Evolutionary conservation across 352 stramenopile species (phyloP).

Genomic region (Globisporangium parvum): DNA sequence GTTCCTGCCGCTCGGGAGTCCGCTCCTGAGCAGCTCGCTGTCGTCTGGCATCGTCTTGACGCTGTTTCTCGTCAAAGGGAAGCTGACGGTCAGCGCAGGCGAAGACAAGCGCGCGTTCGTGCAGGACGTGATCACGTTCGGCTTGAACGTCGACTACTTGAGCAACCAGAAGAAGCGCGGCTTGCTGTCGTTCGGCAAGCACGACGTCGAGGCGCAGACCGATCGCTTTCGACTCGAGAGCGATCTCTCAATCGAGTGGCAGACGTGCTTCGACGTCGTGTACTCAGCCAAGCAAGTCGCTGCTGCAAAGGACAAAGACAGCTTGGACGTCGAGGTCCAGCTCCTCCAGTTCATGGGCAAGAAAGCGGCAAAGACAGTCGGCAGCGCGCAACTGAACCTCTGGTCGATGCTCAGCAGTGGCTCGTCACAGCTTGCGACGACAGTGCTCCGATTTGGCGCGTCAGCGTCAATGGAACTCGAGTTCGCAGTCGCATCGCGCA

Average conservation of each 20-base stretch:
- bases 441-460: constrained; percentile 19
- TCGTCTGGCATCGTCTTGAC: constrained; percentile 19
- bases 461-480: constrained; percentile 22
- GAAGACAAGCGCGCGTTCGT: constrained; percentile 1
- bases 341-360: constrained; percentile 16
- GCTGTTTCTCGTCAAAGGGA: constrained; percentile 20
- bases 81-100: constrained; percentile 6
- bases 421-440: neutral
- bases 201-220: constrained; percentile 11
- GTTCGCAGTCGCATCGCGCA: constrained; percentile 18
- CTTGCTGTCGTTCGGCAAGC: constrained; percentile 18
- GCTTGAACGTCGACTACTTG: constrained; percentile 15
- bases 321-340: constrained; percentile 22
- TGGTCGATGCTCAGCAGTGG: constrained; percentile 12
- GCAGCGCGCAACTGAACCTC: constrained; percentile 25
- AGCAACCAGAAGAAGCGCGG: constrained; percentile 20
- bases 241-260: constrained; percentile 17
- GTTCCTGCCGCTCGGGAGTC: constrained; percentile 19
- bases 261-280: constrained; percentile 13
- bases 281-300: constrained; percentile 18
- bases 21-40: constrained; percentile 8
- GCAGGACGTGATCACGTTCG: constrained; percentile 1
- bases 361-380: constrained; percentile 14
- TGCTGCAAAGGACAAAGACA: constrained; percentile 26
- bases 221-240: neutral